Conservation (phyloP, 2,329 filamentous ascomycete species). For the Dactylonectria macrodidyma region DNA sequence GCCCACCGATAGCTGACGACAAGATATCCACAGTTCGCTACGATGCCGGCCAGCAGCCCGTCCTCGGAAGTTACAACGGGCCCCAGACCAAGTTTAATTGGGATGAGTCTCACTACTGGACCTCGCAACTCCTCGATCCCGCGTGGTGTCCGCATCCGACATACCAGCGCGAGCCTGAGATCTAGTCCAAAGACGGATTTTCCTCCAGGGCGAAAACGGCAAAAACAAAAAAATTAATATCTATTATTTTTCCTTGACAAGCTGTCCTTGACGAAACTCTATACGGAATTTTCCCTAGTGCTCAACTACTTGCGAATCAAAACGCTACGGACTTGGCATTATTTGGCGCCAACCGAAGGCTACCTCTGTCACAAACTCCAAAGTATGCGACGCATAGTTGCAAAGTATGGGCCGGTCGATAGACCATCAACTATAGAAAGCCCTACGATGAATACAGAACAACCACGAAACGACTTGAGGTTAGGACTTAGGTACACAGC, state of each 20-base stretch:
- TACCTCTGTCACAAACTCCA: neutral
- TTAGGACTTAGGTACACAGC: neutral
- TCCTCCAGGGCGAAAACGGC: no score
- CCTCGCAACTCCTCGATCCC: slow-evolving; percentile 62
- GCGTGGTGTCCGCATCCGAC: slow-evolving; percentile 56
- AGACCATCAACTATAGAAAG: neutral
- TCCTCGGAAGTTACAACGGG: slow-evolving; percentile 39
- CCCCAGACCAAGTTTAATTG: slow-evolving; percentile 48
- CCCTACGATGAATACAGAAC: neutral
- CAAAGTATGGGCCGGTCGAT: neutral
- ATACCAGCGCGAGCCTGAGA: slow-evolving; percentile 45
- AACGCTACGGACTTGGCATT: neutral
- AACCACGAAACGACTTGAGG: neutral
- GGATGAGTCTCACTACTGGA: slow-evolving; percentile 62
- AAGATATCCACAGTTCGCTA: neutral
- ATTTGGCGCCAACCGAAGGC: neutral
- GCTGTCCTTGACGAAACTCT: neutral
- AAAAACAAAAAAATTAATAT: neutral
- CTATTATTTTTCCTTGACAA: neutral
- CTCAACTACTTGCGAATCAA: neutral
- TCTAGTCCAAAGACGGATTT: neutral
- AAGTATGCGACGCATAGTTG: no score
- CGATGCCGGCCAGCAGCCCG: neutral
- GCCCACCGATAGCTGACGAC: neutral
- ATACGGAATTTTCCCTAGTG: neutral